Base-by-base conservation (phyloP, 2,329 filamentous ascomycete species). In the Fusarium virguliforme region DNA sequence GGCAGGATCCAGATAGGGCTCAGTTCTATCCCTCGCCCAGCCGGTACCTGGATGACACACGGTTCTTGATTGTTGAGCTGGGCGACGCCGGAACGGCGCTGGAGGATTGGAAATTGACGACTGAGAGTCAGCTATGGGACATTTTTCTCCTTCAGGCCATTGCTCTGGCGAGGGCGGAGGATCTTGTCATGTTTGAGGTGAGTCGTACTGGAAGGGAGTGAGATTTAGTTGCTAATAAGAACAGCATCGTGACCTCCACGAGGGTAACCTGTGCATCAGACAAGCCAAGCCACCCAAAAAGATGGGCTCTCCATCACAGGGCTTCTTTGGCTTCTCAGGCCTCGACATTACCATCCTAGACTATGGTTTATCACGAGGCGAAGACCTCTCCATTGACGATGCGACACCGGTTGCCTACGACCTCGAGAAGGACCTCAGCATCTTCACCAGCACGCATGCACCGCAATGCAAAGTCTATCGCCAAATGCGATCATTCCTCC, bases 311-410 rank as follows among this genome's bases (percentile, higher is more conserved):
- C 74, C 74, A 13, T 75, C 79, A 4, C 69, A 59, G 0, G 79
- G 82, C 3, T 80, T 82, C 55, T 89, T 89, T 77, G 89, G 89
- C 30, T 86, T 83, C 70, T 91, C 89, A 0, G 89, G 88, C 1
- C 81, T 91, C 5, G 87, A 90, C 61, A 87, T 91, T 51, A 91
- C 89, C 0, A 88, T 91, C 41, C 81, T 91, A 6, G 89, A 91
- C 78, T 91, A 91, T 68, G 89, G 89, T 0, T 82, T 91, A 13
- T 91, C 89, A 1, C 84, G 89, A 18, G 89, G 88, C 3, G 85
- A 85, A 32, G 81, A 87, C 56, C 68, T 83, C 6, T 77, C 75
- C 1, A 60, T 75, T 4, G 78, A 82, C 18, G 77, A 82, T 30
- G 78, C 80, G 3, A 73, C 69, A 13, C 81, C 83, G 1, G 82